phyloP scores from a whole-genome alignment of 1,284 basidiomycete genomes.

The Ganoderma boninense region DNA sequence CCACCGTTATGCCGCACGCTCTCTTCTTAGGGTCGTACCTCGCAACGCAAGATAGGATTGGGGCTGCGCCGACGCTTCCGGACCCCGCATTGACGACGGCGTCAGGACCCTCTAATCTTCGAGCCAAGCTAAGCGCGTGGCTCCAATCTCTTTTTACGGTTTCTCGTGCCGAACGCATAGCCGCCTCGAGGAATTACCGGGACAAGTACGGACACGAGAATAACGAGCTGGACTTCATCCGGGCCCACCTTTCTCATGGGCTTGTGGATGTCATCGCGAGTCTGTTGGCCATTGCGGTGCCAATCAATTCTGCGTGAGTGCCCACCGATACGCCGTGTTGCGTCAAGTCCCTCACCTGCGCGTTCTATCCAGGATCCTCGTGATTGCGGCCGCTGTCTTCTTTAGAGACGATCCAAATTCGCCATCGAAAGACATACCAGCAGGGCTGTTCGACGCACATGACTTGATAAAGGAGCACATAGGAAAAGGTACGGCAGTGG shows the following conservation, averaged over 20 bases:
- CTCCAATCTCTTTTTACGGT: slow-evolving; percentile 37
- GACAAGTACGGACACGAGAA: slow-evolving; percentile 57
- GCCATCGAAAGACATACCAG: slow-evolving; percentile 52
- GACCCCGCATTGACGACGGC: slow-evolving; percentile 26
- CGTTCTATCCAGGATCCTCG: slow-evolving; percentile 35
- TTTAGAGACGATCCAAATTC: slow-evolving; percentile 27
- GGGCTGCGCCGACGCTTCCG: slow-evolving; percentile 29
- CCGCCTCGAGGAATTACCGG: slow-evolving; percentile 37
- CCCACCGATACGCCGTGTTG: not conserved
- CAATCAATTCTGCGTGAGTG: slow-evolving; percentile 74
- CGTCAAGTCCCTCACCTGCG: not conserved
- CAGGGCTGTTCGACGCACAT: slow-evolving; percentile 86
- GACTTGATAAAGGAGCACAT: slow-evolving; percentile 72
- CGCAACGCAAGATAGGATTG: slow-evolving; percentile 63
- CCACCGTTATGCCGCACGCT: slow-evolving; percentile 91
- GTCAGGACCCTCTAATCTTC: slow-evolving; percentile 14
- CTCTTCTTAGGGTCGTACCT: slow-evolving; percentile 90
- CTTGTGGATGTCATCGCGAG: slow-evolving; percentile 68
- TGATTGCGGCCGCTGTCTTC: slow-evolving; percentile 42
- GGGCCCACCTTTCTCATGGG: slow-evolving; percentile 79
- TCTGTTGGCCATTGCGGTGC: slow-evolving; percentile 82
- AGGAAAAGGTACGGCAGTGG: slow-evolving; percentile 63
- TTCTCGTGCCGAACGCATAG: slow-evolving; percentile 37
- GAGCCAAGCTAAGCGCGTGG: slow-evolving; percentile 25
- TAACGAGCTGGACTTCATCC: slow-evolving; percentile 72